Conservation (phyloP, 2,329 filamentous ascomycete genomes). For the Clonostachys solani region DNA sequence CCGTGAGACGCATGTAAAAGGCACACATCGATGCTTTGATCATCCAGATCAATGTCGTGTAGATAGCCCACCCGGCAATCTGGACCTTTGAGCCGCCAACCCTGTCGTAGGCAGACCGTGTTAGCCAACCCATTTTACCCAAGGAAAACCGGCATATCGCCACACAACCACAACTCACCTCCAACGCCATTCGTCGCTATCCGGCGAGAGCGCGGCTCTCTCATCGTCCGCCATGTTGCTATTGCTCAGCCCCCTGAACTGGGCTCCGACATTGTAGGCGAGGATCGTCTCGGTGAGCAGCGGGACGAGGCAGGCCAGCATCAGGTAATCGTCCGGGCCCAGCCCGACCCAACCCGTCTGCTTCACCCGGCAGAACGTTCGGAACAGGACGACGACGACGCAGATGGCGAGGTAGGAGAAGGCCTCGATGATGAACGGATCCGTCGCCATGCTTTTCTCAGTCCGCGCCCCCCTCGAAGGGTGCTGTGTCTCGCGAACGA, state of each 20-base stretch:
- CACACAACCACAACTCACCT: conserved; percentile 6
- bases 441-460: too few species aligned
- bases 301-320: conserved; percentile 23
- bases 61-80: conserved; percentile 45
- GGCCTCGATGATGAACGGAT: conserved; percentile 1
- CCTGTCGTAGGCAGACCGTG: conserved; percentile 44
- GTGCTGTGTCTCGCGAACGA: too few species aligned
- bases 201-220: conserved; percentile 31
- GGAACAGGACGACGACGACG: background rate
- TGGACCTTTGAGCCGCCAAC: conserved; percentile 48
- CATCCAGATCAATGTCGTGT: conserved; percentile 44
- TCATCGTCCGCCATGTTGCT: conserved; percentile 46
- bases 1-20: conserved; percentile 46
- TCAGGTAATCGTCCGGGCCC: conserved; percentile 1
- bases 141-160: conserved; percentile 22
- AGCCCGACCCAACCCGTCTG: background rate
- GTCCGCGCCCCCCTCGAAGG: too few species aligned
- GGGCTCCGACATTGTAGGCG: conserved; percentile 38
- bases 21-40: conserved; percentile 47
- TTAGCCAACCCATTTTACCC: too few species aligned
- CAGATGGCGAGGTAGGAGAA: background rate
- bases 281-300: conserved; percentile 43
- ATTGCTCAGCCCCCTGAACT: conserved; percentile 44
- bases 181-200: conserved; percentile 33
- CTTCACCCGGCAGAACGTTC: conserved; percentile 15